A percentile compares a stretch with the other conserved stretches of the same genome.
Evolutionary conservation across 257 asterid species (phyloP).

Genomic region (Penstemon newberryi): DNA sequence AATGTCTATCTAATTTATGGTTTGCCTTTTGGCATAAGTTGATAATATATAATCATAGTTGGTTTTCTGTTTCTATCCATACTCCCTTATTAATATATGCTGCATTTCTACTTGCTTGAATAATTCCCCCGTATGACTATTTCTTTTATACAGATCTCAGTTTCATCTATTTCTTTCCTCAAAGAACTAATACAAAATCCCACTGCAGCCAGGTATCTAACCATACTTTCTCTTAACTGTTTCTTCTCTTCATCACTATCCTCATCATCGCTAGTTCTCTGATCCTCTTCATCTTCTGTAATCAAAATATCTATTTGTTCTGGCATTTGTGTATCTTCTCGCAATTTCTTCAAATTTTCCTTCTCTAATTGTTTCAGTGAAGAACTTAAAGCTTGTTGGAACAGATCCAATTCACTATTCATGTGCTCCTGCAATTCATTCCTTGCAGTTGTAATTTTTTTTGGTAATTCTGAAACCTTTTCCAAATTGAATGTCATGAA

Average conservation of each 20-base stretch:
- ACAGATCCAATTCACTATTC: slow-evolving; percentile 24
- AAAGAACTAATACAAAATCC: slow-evolving; percentile 32
- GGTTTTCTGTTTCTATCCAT: too few species aligned
- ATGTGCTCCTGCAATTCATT: slow-evolving; percentile 34
- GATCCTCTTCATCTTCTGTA: slow-evolving; percentile 15
- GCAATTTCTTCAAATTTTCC: slow-evolving; percentile 6
- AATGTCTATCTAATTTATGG: neutral
- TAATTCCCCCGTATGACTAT: slow-evolving; percentile 31
- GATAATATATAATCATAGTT: too few species aligned
- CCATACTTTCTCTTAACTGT: slow-evolving; percentile 22
- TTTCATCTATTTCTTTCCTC: slow-evolving; percentile 30
- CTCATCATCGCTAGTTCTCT: slow-evolving; percentile 18
- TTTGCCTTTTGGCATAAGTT: too few species aligned
- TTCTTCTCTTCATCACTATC: slow-evolving; percentile 18
- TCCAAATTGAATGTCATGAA: slow-evolving; percentile 33
- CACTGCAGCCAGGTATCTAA: slow-evolving; percentile 28
- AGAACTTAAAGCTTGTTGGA: slow-evolving; percentile 31
- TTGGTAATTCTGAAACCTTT: slow-evolving; percentile 24
- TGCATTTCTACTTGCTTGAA: slow-evolving; percentile 11
- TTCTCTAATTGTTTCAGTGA: slow-evolving; percentile 25
- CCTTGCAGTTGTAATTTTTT: slow-evolving; percentile 16
- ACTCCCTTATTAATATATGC: too few species aligned
- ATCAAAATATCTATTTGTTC: neutral
- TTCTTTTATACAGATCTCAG: slow-evolving; percentile 31
- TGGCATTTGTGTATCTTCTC: neutral